A percentile compares a stretch with the other conserved stretches of the same genome.
These are phyloP conservation scores for Xylariaceae sp. DNA, from an alignment of 2,329 filamentous ascomycete species.

Conservation along the genomic window DNA sequence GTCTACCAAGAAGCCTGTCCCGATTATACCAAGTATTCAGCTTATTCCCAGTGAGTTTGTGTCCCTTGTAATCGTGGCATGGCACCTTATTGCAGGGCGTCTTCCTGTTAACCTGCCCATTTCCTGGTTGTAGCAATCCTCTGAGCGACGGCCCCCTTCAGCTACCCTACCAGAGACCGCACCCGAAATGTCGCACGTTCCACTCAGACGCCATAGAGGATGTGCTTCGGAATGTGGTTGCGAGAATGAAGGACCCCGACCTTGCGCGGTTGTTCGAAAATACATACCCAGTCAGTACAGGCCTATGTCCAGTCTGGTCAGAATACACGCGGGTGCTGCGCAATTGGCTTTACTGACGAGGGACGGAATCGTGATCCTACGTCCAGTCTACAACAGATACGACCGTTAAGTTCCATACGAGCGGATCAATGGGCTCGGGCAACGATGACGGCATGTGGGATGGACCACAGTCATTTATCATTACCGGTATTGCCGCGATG, in stretches of 20 bases:
- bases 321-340: not conserved
- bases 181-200: slow-evolving; percentile 79
- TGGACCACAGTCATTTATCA: slow-evolving; percentile 85
- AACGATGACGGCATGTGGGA: slow-evolving; percentile 63
- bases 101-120: slow-evolving; percentile 14
- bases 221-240: slow-evolving; percentile 77
- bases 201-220: slow-evolving; percentile 79
- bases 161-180: slow-evolving; percentile 82
- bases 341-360: slow-evolving; percentile 13
- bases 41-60: slow-evolving; percentile 49
- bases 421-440: slow-evolving; percentile 46
- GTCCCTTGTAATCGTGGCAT: not conserved
- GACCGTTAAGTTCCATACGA: slow-evolving; percentile 80
- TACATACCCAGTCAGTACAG: slow-evolving; percentile 59
- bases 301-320: not conserved
- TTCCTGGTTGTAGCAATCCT: slow-evolving; percentile 53
- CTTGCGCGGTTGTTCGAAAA: slow-evolving; percentile 92
- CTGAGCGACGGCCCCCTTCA: slow-evolving; percentile 71
- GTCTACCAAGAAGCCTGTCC: slow-evolving; percentile 49
- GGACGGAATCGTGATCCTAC: slow-evolving; percentile 1
- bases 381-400: slow-evolving; percentile 73
- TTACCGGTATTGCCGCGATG: slow-evolving; percentile 53
- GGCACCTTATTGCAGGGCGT: not conserved
- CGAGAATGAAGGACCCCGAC: slow-evolving; percentile 75
- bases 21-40: slow-evolving; percentile 57